Conservation (phyloP, 2,329 filamentous ascomycete genomes). For the Hyphodiscus sp. region DNA sequence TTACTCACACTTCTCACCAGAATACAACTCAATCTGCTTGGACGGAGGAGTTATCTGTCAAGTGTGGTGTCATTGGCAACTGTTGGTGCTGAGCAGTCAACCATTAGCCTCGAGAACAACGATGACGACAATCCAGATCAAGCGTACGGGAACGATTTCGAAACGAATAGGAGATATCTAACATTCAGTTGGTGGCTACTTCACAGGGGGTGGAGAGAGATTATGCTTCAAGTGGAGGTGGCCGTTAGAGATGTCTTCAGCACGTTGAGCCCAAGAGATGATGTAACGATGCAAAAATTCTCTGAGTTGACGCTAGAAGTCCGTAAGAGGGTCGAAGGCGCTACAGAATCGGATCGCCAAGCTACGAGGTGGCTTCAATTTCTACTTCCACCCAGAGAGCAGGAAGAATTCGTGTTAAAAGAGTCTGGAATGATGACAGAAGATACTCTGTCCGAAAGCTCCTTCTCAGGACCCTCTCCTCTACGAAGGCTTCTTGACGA, state of each 20-base stretch:
- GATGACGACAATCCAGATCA: slow-evolving; percentile 82
- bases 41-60: slow-evolving; percentile 89
- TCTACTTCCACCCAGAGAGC: slow-evolving; percentile 70
- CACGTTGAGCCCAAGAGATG: slow-evolving; percentile 79
- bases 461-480: slow-evolving; percentile 38
- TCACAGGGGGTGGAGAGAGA: slow-evolving; percentile 78
- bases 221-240: slow-evolving; percentile 74
- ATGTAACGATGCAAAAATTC: slow-evolving; percentile 74
- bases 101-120: slow-evolving; percentile 86
- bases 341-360: slow-evolving; percentile 56
- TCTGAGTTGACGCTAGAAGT: slow-evolving; percentile 77
- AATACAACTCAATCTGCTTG: slow-evolving; percentile 94
- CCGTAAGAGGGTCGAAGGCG: slow-evolving; percentile 76
- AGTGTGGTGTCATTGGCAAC: slow-evolving; percentile 89
- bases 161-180: slow-evolving; percentile 89
- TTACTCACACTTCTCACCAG: slow-evolving; percentile 87
- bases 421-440: slow-evolving; percentile 73
- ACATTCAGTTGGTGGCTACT: slow-evolving; percentile 98
- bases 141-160: slow-evolving; percentile 85
- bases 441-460: slow-evolving; percentile 23
- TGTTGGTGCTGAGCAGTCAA: slow-evolving; percentile 60
- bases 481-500: slow-evolving; percentile 87
- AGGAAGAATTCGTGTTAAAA: slow-evolving; percentile 77
- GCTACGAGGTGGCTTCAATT: slow-evolving; percentile 65
- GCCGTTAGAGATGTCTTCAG: slow-evolving; percentile 88